A percentile compares a stretch with the other conserved stretches of the same genome.
Evolutionary conservation across 2,329 filamentous ascomycete species (phyloP).

Genomic region (Fusarium sublunatum): DNA sequence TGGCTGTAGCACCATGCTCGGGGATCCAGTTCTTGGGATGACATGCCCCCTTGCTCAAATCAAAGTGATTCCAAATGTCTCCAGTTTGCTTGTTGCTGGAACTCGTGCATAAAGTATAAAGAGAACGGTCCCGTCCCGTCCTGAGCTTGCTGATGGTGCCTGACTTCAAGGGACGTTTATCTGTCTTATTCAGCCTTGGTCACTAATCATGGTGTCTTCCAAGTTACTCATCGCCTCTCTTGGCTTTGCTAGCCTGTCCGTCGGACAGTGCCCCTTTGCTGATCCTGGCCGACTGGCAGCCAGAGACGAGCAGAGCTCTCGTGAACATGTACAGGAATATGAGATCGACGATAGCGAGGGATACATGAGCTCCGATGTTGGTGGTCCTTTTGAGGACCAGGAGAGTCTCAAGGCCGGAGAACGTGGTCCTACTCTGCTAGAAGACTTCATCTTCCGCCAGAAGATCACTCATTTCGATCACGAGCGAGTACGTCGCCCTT

Average conservation of each 20-base stretch:
- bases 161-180: not conserved
- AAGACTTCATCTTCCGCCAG: constrained; percentile 79
- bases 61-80: not conserved
- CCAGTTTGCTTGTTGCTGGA: not conserved
- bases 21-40: constrained; percentile 2
- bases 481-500: constrained; percentile 65
- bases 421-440: constrained; percentile 74
- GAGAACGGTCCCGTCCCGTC: not conserved
- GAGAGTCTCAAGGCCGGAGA: constrained; percentile 73
- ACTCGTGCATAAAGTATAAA: constrained; percentile 26
- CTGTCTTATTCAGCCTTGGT: not conserved
- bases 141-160: not conserved
- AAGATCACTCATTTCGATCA: constrained; percentile 79
- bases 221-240: constrained; percentile 40
- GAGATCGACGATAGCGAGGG: constrained; percentile 65
- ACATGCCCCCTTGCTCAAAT: constrained; percentile 5
- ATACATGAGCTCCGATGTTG: constrained; percentile 74
- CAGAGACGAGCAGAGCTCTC: constrained; percentile 46
- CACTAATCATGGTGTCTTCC: constrained; percentile 44
- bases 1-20: constrained; percentile 14
- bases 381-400: constrained; percentile 75
- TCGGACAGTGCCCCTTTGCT: constrained; percentile 52
- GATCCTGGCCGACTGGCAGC: constrained; percentile 43
- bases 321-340: constrained; percentile 50
- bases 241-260: constrained; percentile 44